Evolutionary conservation across 2,329 filamentous ascomycete species (phyloP), one percentile per base, ranked within the genome.

Genomic region (Trichophyton mentagrophytes): DNA sequence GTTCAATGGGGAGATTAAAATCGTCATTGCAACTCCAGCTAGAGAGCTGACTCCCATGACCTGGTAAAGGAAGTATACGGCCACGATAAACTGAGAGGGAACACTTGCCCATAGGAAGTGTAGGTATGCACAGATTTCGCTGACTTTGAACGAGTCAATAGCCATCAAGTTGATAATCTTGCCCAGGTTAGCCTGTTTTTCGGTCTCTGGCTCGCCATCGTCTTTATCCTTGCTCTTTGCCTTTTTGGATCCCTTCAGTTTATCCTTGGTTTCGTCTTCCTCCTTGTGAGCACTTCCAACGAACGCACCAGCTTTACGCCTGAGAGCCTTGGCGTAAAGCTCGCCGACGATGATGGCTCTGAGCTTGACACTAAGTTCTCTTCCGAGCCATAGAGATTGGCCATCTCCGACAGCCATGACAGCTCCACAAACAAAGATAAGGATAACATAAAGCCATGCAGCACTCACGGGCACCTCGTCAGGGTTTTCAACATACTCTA

Each of bases 91-190:
- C 74, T 97, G 91, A 0, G 93, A 88, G 0, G 93, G 93, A 1
- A 92, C 91, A 63, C 88, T 86, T 0, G 91, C 92, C 79, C 92
- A 88, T n/a, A 99, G 79, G 74, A 95, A 99, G 74, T 99, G 93
- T 36, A 99, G 78, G 71, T 99, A 99, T 0, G 92, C 88, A 42
- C 90, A 93, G 62, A 96, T 86, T 71, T 99, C 93, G 64, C 89
- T 88, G 60, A 99, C 90, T 76, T 99, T 99, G 83, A 97, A 97
- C 56, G 92, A 96, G 77, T 99, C 95, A 46, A 99, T 95, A 9
- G 93, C 95, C 93, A 99, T 99, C 66, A 99, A 79, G 73, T 97
- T 99, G 78, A 99, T 99, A 69, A 99, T 96, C n/a, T 93, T 95
- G 64, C 95, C 93, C 58, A 95, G 81, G 63, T 93, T 96, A 44